Base-by-base conservation (phyloP, 2,329 filamentous ascomycete species). In the Samsoniella hepiali region DNA sequence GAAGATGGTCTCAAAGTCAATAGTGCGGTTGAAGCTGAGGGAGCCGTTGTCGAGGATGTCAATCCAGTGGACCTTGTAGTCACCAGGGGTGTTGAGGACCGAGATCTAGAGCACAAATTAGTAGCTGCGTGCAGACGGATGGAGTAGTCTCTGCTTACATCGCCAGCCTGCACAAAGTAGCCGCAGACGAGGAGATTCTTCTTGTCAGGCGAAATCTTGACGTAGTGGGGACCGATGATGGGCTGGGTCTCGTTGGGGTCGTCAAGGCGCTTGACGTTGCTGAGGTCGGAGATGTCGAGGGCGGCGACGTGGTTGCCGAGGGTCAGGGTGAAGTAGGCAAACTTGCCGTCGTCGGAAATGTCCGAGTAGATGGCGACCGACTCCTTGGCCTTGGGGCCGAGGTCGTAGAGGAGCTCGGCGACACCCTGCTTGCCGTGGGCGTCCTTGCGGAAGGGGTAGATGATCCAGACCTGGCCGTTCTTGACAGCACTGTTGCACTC, bases 141-240 rank as follows among this genome's bases (percentile, higher is more conserved):
- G 13, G 3, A 17, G 3, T 29, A 51, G 34, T 4, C 10, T 11
- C 8, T 13, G 22, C 71, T 68, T 69, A 75, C 74, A 65, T 84
- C 81, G 32, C 85, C 84, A 10, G 80, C 83, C 74, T 88, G 84
- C 3, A 88, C 83, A 69, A 88, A 88, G 76, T 88, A 88, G 59
- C 86, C 86, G n/a, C 83, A 86, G 15, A 88, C 84, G 2, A 88
- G 77, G 17, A 88, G 72, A 70, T 88, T 83, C 78, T 86, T 86
- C 77, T 87, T 84, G 67, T 88, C 85, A 0, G 85, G 85, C 5
- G 83, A 82, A 64, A 88, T 78, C 77, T 88, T 88, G 75, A 88
- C 76, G 68, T 87, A 88, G 75, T 88, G 85, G 0, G 85, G 85
- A 1, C 85, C 84, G 59, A 87, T 78, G 64, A 82, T 84, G 27